Base-by-base conservation (phyloP, 2,329 filamentous ascomycete genomes). In the Aspergillus niger region DNA sequence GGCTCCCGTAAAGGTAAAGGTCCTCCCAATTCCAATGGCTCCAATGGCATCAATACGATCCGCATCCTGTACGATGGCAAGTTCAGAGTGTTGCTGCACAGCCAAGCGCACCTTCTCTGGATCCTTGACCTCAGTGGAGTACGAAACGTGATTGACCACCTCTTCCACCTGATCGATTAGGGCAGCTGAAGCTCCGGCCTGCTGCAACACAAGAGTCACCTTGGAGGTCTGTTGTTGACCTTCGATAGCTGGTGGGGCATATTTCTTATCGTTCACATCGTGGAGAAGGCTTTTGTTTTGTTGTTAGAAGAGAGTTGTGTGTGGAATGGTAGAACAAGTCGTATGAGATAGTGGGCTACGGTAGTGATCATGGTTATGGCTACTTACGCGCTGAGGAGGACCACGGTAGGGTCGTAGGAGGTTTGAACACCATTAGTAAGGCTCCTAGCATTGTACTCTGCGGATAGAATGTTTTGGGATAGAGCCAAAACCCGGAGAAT, bases 221-320 rank as follows among this genome's bases (percentile, higher is more conserved):
- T 54, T 53, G 13, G 32, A 55, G 11, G 17, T 28, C 49, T 36
- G 51, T 43, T 36, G 44, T 24, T 43, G 15, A 15, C 49, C 44
- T 5, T 26, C 24, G n/a, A 43, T 22, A 2, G 36, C 20, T 17
- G 48, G 55, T 2, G 57, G 60, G 6, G 56, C 51, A 41, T 64
- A 64, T 17, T 64, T 64, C 24, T 58, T 60, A 36, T 64, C 63
- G 24, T 58, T 59, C 17, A 64, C 59, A 20, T 64, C 63, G 50
- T 64, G 63, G 8, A 64, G 58, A 3, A 64, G 63, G 7, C 53
- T 55, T 8, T 30, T 17, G 8, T 50, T 32, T 8, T 44, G 48
- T 50, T 8, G 60, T 8, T 20, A 5, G 7, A 3, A 28, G 3
- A 39, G 17, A 53, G 54, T 43, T 5, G n/a, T 7, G 24, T 60